Evolutionary conservation across 805 yeast genomes (phyloP), one percentile per base, ranked within the genome.

Genomic region (Metschnikowia cubensis): DNA sequence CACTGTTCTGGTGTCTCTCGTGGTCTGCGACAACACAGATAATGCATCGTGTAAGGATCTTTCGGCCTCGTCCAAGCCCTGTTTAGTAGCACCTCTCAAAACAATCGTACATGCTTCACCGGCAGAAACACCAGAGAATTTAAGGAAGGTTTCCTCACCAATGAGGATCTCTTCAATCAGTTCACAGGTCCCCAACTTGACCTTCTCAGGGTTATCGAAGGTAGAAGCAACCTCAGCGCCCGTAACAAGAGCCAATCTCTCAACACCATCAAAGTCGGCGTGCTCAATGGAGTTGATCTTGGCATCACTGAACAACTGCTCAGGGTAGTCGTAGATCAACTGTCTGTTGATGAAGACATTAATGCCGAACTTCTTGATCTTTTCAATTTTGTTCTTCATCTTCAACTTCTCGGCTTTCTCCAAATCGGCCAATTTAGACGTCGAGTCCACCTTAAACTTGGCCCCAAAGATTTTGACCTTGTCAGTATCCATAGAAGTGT

Each of bases 161-260:
- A 94, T 87, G 56, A 90, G 81, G 36, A 92, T 75, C 70, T 94
- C 99, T 70, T 92, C 97, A 60, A 94, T 89, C 21, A 77, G 61
- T 40, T 90, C 94, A 77, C 98, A 92, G 65, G 83, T 79, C 42
- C 99, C 99, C 46, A 91, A 72, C 66, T 82, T 85, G 50, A 88
- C 96, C 50, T 80, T 79, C 48, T 87, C 95, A 22, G 98, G 96
- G 58, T 84, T 78, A 65, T 94, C 99, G 66, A 94, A 94, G 1
- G 98, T 92, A 6, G 98, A 90, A 1, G 85, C 96, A 47, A 94
- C 97, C 75, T 94, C 98, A 65, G 97, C 99, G 47, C 99, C 99
- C 11, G 98, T 91, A 32, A 90, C 99, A 37, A 92, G 76, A 2
- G 99, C 96, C 58, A 94, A 80, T 66, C 98, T 84, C 75, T 94